Base-by-base conservation (phyloP, 768 basidiomycete genomes). In the Termitomyces sp. region DNA sequence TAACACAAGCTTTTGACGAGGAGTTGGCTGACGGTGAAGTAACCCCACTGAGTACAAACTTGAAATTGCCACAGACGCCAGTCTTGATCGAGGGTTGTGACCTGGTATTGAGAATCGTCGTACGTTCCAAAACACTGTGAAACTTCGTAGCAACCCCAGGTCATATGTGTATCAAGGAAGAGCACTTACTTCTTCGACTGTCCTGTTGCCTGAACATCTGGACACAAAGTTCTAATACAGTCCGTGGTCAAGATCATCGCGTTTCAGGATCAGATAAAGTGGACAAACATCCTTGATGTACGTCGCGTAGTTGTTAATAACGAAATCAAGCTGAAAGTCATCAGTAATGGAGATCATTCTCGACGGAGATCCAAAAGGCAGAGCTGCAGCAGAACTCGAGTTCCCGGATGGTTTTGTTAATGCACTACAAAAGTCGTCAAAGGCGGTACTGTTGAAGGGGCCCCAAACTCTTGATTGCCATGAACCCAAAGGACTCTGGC, bases 1-100 rank as follows among this genome's bases (percentile, higher is more conserved):
- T 44, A 6, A 32, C 14, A 45, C 30, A 20, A 55, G 28, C 4
- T 2, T 36, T 1, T 6, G 24, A 47, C 33, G 45, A 55, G 28
- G 55, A 43, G 49, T 52, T 33, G 24, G 67, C 82, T 35, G 63
- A 90, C 92, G 32, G 79, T 85, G 69, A 96, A 94, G 71, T 92
- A 99, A 2, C 94, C 96, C 96, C 96, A 98, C 65, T 96, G 83
- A 0, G 92, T 94, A 75, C 93, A 94, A 53, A 93, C 90, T 72
- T 92, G 94, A 79, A 93, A 96, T 5, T 77, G 63, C 95, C 95
- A 98, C 13, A 87, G 72, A 43, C 92, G 80, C 95, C 95, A 98
- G 5, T 79, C 80, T 64, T 92, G 82, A 56, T 83, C 77, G 8
- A 93, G 69, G 11, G 79, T 80, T 1, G 79, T 84, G 13, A 78